Evolutionary conservation across 805 yeast genomes (phyloP).

Genomic region (Diddensiella transvaalensis): DNA sequence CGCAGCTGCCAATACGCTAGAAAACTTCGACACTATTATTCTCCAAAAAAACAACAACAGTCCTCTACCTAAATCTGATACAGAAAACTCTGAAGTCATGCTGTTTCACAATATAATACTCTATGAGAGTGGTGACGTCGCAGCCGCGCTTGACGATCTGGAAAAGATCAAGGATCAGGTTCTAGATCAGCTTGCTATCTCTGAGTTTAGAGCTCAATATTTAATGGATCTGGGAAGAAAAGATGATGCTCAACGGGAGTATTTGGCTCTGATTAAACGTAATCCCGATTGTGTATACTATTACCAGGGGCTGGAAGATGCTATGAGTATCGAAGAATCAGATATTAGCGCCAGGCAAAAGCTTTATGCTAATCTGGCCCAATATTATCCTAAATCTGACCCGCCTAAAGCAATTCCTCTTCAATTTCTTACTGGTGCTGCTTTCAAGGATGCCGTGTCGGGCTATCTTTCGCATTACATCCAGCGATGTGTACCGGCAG

Average conservation of each 20-base stretch:
- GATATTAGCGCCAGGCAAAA: constrained; percentile 44
- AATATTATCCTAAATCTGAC: constrained; percentile 79
- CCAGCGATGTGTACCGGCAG: constrained; percentile 81
- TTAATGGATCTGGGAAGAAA: constrained; percentile 52
- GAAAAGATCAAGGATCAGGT: constrained; percentile 51
- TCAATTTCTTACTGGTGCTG: constrained; percentile 40
- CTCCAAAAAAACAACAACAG: constrained; percentile 68
- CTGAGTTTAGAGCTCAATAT: constrained; percentile 66
- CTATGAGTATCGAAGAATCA: constrained; percentile 53
- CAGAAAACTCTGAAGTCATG: constrained; percentile 77
- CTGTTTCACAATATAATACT: constrained; percentile 69
- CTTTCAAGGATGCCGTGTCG: constrained; percentile 46
- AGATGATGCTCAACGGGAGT: constrained; percentile 64
- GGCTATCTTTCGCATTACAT: constrained; percentile 61
- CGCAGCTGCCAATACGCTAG: constrained; percentile 67
- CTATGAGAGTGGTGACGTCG: constrained; percentile 57
- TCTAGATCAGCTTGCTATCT: constrained; percentile 55
- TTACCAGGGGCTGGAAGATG: constrained; percentile 61
- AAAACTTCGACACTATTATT: constrained; percentile 67
- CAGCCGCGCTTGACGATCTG: constrained; percentile 60
- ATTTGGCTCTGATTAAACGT: constrained; percentile 68
- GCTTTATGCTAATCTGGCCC: constrained; percentile 61
- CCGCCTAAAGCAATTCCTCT: constrained; percentile 77
- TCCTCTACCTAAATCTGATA: constrained; percentile 39
- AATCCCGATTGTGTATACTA: constrained; percentile 78